phyloP scores from a whole-genome alignment of 768 basidiomycete species.

The Podaxis sp. region DNA sequence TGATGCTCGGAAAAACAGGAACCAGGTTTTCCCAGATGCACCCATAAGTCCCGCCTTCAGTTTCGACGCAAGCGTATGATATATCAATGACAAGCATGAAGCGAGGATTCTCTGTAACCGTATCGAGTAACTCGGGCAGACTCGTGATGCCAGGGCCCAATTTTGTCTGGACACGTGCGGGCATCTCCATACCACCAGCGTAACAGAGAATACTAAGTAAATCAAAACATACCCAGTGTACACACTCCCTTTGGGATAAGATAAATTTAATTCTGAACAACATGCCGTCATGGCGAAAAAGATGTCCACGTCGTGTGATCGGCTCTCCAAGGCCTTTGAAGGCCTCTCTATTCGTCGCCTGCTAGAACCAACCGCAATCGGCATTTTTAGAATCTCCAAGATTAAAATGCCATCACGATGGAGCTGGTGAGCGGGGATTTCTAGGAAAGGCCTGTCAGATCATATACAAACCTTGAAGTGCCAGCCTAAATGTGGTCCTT shows the following conservation, averaged over 20 bases:
- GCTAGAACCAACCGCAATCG: neutral
- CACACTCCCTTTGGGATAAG: neutral
- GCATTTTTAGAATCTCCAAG: constrained; percentile 4
- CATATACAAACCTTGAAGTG: neutral
- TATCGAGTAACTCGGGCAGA: neutral
- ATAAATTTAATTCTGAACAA: neutral
- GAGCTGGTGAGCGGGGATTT: neutral
- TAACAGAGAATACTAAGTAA: neutral
- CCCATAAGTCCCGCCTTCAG: neutral
- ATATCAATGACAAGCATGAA: neutral
- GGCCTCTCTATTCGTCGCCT: neutral
- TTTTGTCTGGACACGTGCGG: constrained; percentile 6
- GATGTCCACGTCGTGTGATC: neutral
- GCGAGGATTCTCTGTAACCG: neutral
- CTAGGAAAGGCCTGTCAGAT: neutral
- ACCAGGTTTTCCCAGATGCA: constrained; percentile 6
- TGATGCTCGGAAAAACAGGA: constrained; percentile 10
- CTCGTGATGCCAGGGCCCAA: neutral
- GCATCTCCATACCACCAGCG: neutral
- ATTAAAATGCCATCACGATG: neutral
- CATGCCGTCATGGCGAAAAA: neutral
- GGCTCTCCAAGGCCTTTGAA: neutral
- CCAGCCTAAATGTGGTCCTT: neutral
- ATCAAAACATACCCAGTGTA: constrained; percentile 8
- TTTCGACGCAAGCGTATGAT: neutral